Conservation (phyloP, 192 early-diverging fungal genomes). For the Oehlia diaphana region DNA sequence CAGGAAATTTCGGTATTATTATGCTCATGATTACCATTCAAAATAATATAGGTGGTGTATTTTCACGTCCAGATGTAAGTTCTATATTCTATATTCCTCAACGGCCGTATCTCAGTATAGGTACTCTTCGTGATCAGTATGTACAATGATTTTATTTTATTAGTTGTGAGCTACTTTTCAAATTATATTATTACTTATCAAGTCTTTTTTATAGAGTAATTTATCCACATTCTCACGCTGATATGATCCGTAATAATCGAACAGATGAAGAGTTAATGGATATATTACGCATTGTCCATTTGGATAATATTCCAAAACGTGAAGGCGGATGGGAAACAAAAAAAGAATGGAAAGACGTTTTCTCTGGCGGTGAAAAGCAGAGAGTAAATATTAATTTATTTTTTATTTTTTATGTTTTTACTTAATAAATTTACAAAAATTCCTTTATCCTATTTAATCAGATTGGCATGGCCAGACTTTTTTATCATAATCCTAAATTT, state of each 20-base stretch:
- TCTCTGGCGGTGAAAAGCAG: constrained; percentile 96
- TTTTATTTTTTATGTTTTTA: neutral
- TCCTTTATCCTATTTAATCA: constrained; percentile 11
- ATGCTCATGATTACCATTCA: neutral
- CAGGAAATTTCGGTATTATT: neutral
- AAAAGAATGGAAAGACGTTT: constrained; percentile 90
- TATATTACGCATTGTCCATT: constrained; percentile 83
- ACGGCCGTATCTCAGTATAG: constrained; percentile 90
- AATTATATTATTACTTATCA: neutral
- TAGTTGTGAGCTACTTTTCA: neutral
- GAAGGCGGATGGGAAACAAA: constrained; percentile 90
- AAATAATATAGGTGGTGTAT: constrained; percentile 51
- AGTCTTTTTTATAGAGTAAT: constrained; percentile 58
- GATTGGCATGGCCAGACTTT: constrained; percentile 94
- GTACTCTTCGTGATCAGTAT: constrained; percentile 91
- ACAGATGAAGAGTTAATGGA: constrained; percentile 80
- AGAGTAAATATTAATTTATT: constrained; percentile 46
- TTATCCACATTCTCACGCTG: constrained; percentile 86
- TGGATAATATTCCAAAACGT: constrained; percentile 75
- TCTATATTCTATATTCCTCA: constrained; percentile 99
- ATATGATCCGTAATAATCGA: constrained; percentile 71
- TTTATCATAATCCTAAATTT: constrained; percentile 94
- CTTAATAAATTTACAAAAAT: neutral
- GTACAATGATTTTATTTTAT: constrained; percentile 19
- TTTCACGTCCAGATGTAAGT: constrained; percentile 67